Evolutionary conservation across 139 green algal species (phyloP).

Genomic region (Astrephomene gubernaculifera): DNA sequence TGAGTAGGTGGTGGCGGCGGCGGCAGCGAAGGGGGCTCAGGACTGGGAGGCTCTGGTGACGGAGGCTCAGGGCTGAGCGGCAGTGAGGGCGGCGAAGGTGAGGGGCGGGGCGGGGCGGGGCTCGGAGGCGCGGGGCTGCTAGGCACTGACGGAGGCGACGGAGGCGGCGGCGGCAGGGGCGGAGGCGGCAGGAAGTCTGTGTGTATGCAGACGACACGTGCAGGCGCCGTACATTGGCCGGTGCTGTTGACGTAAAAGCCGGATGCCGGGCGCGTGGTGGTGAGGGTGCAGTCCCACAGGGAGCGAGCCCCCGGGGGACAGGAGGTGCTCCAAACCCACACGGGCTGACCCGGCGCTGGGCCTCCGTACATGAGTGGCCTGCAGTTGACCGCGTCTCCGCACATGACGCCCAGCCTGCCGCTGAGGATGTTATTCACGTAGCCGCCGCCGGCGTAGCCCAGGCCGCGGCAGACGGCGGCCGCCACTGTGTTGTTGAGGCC

Average conservation of each 20-base stretch:
- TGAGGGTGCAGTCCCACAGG: background rate
- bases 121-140: background rate
- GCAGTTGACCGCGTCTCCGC: background rate
- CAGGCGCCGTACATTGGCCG: background rate
- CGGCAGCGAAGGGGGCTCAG: background rate
- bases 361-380: background rate
- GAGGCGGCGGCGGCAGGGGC: background rate
- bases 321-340: conserved; percentile 13
- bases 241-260: background rate
- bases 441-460: background rate
- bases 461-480: background rate
- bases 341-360: background rate
- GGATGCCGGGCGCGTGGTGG: background rate
- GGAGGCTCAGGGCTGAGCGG: background rate
- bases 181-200: background rate
- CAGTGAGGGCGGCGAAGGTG: background rate
- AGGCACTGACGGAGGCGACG: background rate
- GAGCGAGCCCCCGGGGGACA: background rate
- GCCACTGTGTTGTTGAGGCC: background rate
- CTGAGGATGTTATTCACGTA: conserved; percentile 9
- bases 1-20: background rate
- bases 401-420: background rate
- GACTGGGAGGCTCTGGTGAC: background rate
- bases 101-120: background rate
- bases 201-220: background rate